Percentiles rank a stretch among this genome's conserved stretches.
These are phyloP conservation scores for Quercus suber DNA, from an alignment of 306 rosid species.

Conservation along the genomic window DNA sequence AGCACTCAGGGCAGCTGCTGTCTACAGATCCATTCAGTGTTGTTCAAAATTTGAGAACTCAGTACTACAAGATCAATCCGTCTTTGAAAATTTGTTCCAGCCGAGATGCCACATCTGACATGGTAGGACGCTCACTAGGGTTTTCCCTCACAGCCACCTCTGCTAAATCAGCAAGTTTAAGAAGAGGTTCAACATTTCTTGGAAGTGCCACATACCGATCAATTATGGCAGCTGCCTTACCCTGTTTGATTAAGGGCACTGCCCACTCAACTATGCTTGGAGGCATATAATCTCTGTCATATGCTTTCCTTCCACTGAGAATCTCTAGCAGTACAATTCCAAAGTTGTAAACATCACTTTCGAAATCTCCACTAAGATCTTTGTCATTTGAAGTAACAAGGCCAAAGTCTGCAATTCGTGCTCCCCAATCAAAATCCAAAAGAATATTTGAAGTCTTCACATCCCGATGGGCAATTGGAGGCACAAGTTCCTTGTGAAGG, in stretches of 20 bases:
- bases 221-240: conserved; percentile 67
- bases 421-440: conserved; percentile 80
- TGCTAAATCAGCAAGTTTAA: conserved; percentile 76
- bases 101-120: conserved; percentile 69
- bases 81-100: conserved; percentile 86
- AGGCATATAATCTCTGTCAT: conserved; percentile 62
- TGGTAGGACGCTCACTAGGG: conserved; percentile 59
- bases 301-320: conserved; percentile 84
- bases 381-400: conserved; percentile 56
- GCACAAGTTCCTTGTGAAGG: conserved; percentile 70
- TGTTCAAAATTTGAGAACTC: conserved; percentile 14
- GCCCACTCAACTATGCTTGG: conserved; percentile 80
- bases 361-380: conserved; percentile 46
- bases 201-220: conserved; percentile 64
- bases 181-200: conserved; percentile 81
- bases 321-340: conserved; percentile 81
- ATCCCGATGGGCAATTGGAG: conserved; percentile 71
- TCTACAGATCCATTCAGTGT: not conserved
- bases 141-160: conserved; percentile 59
- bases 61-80: conserved; percentile 51
- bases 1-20: conserved; percentile 23
- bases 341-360: conserved; percentile 59
- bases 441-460: conserved; percentile 82
- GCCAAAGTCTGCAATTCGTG: conserved; percentile 77
- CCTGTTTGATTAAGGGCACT: conserved; percentile 71